Conservation (phyloP, 2,329 filamentous ascomycete genomes). For the Chrysoporthe austroafricana region DNA sequence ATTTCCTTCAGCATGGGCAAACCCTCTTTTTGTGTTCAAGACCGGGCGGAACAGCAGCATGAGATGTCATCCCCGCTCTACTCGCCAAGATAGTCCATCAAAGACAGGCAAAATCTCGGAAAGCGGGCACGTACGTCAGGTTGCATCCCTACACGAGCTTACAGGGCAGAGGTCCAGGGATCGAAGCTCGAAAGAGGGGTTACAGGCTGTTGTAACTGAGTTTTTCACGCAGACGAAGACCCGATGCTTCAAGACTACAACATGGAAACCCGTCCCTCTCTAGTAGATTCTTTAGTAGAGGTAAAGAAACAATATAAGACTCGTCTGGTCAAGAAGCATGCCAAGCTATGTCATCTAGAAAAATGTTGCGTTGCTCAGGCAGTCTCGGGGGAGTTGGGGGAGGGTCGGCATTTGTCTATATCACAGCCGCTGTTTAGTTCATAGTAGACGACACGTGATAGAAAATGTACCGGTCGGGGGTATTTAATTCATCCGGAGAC, state of each 20-base stretch:
- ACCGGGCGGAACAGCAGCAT: neutral
- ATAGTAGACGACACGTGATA: neutral
- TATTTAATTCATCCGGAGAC: constrained; percentile 15
- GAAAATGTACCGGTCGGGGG: constrained; percentile 3
- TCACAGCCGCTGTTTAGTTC: neutral
- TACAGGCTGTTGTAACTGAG: neutral
- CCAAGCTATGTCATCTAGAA: neutral
- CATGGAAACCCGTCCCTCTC: neutral
- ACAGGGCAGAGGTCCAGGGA: too few species aligned
- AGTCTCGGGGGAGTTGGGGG: neutral
- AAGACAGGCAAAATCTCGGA: too few species aligned
- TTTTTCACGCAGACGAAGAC: neutral
- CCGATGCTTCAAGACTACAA: neutral
- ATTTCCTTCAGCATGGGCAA: neutral
- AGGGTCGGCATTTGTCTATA: neutral
- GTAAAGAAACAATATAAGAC: neutral
- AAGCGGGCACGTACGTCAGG: too few species aligned
- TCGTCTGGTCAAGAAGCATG: neutral
- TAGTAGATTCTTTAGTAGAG: neutral
- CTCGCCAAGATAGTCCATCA: too few species aligned
- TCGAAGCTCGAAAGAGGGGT: neutral
- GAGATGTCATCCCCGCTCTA: neutral
- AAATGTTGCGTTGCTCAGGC: neutral
- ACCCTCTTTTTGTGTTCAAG: neutral
- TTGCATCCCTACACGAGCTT: too few species aligned